These are phyloP conservation scores for Carex scoparia DNA, from an alignment of 176 grass and related monocot genomes.

Conservation along the genomic window DNA sequence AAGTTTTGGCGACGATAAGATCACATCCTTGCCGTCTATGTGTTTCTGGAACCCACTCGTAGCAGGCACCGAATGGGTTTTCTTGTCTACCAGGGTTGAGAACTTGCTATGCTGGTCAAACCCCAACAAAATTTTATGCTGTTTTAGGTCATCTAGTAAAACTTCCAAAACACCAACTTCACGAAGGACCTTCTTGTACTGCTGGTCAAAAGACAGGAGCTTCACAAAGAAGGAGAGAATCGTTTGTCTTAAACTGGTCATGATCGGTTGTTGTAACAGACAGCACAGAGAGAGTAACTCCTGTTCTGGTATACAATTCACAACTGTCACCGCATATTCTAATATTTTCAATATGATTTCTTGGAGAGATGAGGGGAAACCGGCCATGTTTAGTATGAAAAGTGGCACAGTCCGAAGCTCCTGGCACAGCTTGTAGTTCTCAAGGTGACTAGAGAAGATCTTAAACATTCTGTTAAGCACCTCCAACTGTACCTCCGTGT, in stretches of 20 bases:
- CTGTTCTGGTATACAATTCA: conserved; percentile 97
- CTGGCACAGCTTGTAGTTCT: conserved; percentile 97
- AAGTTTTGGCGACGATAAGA: conserved; percentile 76
- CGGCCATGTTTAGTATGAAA: conserved; percentile 99
- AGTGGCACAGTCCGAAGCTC: conserved; percentile 91
- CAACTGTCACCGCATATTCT: conserved; percentile 96
- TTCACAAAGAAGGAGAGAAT: conserved; percentile 96
- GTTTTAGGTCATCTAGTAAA: conserved; percentile 93
- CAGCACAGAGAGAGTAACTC: conserved; percentile 96
- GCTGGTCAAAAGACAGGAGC: conserved; percentile 97
- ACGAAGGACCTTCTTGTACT: conserved; percentile 95
- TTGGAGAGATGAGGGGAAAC: conserved; percentile 92
- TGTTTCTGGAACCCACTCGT: conserved; percentile 56
- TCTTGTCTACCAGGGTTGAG: conserved; percentile 46
- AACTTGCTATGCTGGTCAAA: conserved; percentile 61
- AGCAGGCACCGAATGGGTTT: conserved; percentile 1
- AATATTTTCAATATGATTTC: conserved; percentile 99
- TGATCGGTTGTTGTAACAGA: conserved; percentile 96
- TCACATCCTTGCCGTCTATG: conserved; percentile 66
- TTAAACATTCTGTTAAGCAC: conserved; percentile 99
- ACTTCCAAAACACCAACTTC: conserved; percentile 97
- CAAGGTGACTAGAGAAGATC: conserved; percentile 98
- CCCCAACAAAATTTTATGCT: conserved; percentile 80
- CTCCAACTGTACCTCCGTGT: conserved; percentile 93
- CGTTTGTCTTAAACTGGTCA: conserved; percentile 73